phyloP scores from a whole-genome alignment of 2,329 filamentous ascomycete species.

The Alternaria triticimaculans region DNA sequence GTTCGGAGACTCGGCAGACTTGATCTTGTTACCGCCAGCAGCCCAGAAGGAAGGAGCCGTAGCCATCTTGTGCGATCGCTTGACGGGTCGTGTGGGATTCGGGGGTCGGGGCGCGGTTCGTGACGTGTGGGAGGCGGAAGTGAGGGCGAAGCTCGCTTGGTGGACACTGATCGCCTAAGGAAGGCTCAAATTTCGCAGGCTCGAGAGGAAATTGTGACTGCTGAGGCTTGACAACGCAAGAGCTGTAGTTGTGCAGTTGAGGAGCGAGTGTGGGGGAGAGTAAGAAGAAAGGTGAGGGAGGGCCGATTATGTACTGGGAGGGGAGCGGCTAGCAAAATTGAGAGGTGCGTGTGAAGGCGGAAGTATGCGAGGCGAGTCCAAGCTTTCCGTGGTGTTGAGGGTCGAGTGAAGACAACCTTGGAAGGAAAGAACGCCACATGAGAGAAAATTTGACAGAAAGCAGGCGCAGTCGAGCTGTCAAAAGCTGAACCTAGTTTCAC shows the following conservation, averaged over 20 bases:
- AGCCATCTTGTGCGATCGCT: not conserved
- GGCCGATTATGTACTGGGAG: not conserved
- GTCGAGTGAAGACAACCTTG: slow-evolving; percentile 2
- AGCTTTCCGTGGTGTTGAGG: not conserved
- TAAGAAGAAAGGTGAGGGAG: not conserved
- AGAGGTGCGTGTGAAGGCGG: not conserved
- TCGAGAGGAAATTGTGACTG: not conserved
- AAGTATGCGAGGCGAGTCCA: not conserved
- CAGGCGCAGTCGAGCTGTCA: not conserved
- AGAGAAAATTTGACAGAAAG: not conserved
- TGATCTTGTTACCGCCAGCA: slow-evolving; percentile 5
- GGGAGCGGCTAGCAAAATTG: not conserved
- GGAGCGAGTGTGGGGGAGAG: not conserved
- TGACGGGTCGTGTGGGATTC: no score
- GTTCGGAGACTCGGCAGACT: not conserved
- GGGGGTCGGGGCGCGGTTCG: not conserved
- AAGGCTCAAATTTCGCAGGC: not conserved
- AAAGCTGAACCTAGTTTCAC: not conserved
- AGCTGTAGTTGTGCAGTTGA: not conserved
- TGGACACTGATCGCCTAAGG: not conserved
- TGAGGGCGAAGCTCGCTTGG: not conserved
- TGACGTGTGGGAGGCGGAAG: not conserved
- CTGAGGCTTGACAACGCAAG: not conserved
- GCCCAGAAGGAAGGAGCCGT: slow-evolving; percentile 8
- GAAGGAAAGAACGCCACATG: not conserved